Evolutionary conservation across 495 filamentous ascomycete species (phyloP).

Genomic region (Acidomyces sp.): DNA sequence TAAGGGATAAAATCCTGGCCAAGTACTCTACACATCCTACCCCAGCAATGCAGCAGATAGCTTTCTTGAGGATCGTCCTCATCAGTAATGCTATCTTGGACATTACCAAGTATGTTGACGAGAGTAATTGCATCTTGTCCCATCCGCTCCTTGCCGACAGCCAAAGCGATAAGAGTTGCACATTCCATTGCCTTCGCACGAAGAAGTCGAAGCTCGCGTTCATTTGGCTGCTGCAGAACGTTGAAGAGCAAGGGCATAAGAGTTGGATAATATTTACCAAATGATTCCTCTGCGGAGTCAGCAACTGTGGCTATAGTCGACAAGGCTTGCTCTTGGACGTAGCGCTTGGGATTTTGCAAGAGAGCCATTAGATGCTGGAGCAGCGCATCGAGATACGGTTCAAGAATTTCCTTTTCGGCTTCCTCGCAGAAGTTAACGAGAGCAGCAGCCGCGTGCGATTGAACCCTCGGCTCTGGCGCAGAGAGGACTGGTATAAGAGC

Average conservation of each 20-base stretch:
- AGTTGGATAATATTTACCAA: slow-evolving; percentile 87
- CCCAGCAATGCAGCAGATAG: slow-evolving; percentile 98
- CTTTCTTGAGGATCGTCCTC: slow-evolving; percentile 92
- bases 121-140: slow-evolving; percentile 73
- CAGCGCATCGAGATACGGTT: slow-evolving; percentile 86
- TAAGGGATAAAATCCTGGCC: slow-evolving; percentile 84
- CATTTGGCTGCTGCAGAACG: slow-evolving; percentile 74
- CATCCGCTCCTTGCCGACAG: slow-evolving; percentile 86
- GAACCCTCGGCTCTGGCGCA: slow-evolving; percentile 82
- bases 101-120: slow-evolving; percentile 71
- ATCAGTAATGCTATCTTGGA: slow-evolving; percentile 79
- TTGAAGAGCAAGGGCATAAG: slow-evolving; percentile 90
- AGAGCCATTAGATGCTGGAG: slow-evolving; percentile 70
- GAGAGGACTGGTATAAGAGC: slow-evolving; percentile 88
- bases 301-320: slow-evolving; percentile 98
- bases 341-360: slow-evolving; percentile 78
- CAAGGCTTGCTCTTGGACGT: slow-evolving; percentile 94
- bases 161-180: slow-evolving; percentile 88
- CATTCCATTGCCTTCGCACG: slow-evolving; percentile 99
- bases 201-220: slow-evolving; percentile 81
- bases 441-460: slow-evolving; percentile 91
- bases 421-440: slow-evolving; percentile 99
- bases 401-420: slow-evolving; percentile 80
- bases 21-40: slow-evolving; percentile 92
- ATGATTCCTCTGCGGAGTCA: slow-evolving; percentile 90